Evolutionary conservation across 106 monocot genomes (phyloP).

Genomic region (Iris macrosiphon): DNA sequence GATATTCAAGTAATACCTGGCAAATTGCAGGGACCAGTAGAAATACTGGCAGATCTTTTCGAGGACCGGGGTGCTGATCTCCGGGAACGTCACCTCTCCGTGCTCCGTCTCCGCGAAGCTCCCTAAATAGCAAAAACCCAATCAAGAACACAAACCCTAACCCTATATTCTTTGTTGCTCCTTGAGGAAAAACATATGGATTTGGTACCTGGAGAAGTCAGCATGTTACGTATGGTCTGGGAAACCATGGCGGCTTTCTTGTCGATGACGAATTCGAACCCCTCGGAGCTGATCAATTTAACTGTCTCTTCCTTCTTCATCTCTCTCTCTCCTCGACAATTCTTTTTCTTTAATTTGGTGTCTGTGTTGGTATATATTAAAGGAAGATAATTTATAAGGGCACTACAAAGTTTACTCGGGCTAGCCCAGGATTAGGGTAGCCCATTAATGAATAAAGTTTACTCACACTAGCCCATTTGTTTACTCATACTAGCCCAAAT

Average conservation of each 20-base stretch:
- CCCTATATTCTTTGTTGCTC: not conserved
- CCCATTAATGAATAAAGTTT: too few species aligned
- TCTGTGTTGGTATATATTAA: too few species aligned
- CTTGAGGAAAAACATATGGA: not conserved
- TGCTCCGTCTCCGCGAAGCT: conserved; percentile 69
- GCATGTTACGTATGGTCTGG: conserved; percentile 89
- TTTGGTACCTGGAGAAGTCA: conserved; percentile 74
- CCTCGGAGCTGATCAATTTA: conserved; percentile 91
- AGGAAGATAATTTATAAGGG: too few species aligned
- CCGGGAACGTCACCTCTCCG: conserved; percentile 85
- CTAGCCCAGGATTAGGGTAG: too few species aligned
- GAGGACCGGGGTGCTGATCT: conserved; percentile 70
- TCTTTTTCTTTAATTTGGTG: too few species aligned
- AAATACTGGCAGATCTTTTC: conserved; percentile 99
- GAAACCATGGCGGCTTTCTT: conserved; percentile 96
- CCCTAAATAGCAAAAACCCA: conserved; percentile 17
- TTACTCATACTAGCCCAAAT: too few species aligned
- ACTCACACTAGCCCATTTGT: too few species aligned
- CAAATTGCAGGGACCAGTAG: conserved; percentile 85
- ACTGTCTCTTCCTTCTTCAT: conserved; percentile 64
- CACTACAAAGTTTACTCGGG: too few species aligned
- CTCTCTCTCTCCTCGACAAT: too few species aligned
- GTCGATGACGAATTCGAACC: conserved; percentile 90
- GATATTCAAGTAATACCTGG: too few species aligned
- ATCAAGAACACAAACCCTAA: not conserved